These are phyloP conservation scores for Cytospora schulzeri DNA, from an alignment of 2,329 filamentous ascomycete genomes.

Conservation along the genomic window DNA sequence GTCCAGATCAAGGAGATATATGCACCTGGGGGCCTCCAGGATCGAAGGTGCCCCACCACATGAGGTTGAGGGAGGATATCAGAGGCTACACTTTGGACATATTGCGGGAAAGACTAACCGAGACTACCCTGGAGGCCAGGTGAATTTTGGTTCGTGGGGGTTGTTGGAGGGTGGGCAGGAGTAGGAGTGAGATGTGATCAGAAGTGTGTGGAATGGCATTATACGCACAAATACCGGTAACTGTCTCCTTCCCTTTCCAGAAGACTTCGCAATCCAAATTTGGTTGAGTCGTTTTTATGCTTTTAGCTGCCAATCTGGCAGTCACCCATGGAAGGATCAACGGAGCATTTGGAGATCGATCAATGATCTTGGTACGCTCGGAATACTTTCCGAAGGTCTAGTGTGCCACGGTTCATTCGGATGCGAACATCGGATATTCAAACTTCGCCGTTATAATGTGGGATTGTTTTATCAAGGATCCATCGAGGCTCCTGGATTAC, in stretches of 20 bases:
- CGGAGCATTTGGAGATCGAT: not conserved
- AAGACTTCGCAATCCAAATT: not conserved
- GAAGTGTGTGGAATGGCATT: too few species aligned
- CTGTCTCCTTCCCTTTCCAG: too few species aligned
- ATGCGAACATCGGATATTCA: not conserved
- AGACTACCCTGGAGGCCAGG: too few species aligned
- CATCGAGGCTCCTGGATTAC: slow-evolving; percentile 22
- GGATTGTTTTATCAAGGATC: slow-evolving; percentile 2
- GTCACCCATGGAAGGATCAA: not conserved
- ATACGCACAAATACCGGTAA: too few species aligned
- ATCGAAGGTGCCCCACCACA: too few species aligned
- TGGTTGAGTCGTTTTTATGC: not conserved
- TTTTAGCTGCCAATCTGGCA: not conserved
- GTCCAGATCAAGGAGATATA: too few species aligned
- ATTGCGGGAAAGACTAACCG: too few species aligned
- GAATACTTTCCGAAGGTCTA: not conserved
- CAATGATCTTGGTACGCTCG: not conserved
- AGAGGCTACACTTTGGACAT: too few species aligned
- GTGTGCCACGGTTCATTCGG: not conserved
- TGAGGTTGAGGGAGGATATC: too few species aligned
- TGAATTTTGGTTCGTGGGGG: too few species aligned
- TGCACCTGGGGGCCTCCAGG: too few species aligned
- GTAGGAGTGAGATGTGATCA: too few species aligned
- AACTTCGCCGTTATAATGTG: not conserved
- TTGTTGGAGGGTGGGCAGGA: not conserved